Evolutionary conservation across 208 protist genomes (phyloP), one percentile per base, ranked within the genome.

Genomic region (Acanthamoeba sp.): DNA sequence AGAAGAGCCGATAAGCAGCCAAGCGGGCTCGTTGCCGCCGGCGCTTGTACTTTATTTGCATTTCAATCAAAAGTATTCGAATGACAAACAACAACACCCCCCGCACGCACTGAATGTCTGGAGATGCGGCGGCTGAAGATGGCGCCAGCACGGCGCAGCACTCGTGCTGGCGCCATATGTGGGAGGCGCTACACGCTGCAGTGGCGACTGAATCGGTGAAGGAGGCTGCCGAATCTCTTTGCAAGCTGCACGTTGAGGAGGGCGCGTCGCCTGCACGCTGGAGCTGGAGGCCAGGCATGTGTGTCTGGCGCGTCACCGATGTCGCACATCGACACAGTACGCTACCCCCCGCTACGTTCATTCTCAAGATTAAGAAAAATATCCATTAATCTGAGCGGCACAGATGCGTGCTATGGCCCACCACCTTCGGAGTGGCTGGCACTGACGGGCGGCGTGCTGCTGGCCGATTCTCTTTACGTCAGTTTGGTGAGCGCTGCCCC

Each of bases 241-340:
- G 52, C 52, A n/a, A 0, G 52, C 22, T 14, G 52, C 52, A 59
- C 20, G 18, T 59, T 14, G 52, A 59, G n/a, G 29, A 69, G 55
- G 22, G 10, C 55, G 9, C 16, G 14, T 78, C 69, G 36, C 34
- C 29, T 16, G 34, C 69, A 1, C 2, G 29, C 36, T 48, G 69
- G 69, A 7, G 36, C 20, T 87, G 78, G 78, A 50, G 78, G 45
- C 78, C 27, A 7, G 45, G 78, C 78, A 87, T 38, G 48, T 62
- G 42, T 12, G n/a, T 87, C 10, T 87, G 78, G 78, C 38, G 29
- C 32, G 78, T 59, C 20, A 38, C 78, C 78, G 38, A 50, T 29
- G 20, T 87, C 0, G 38, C 78, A n/a, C 78, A 87, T 22, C 38
- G 78, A 87, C 78, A 87, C 27, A 24, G 78, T 87, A 87, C 42